Base-by-base conservation (phyloP, 768 basidiomycete genomes). In the Suillus decipiens region DNA sequence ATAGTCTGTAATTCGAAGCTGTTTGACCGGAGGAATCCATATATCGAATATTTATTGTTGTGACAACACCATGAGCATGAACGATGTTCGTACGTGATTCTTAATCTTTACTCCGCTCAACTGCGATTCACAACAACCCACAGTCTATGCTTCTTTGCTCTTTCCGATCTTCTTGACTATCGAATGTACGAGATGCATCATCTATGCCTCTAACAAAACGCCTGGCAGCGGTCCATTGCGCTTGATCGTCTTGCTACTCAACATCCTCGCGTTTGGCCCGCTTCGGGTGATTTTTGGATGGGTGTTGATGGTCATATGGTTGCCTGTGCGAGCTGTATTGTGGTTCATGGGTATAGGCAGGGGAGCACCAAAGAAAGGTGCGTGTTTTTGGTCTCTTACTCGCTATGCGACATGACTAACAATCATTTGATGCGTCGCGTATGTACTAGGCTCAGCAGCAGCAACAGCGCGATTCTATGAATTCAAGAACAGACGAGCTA, bases 341-440 rank as follows among this genome's bases (percentile, higher is more conserved):
- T 69, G 66, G 69, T 0, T 67, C 0, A 64, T 34, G 28, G 72
- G 72, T 0, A 64, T 72, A 5, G 66, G 67, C 19, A 63, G 71
- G 22, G 64, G 60, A 1, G 60, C 54, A 4, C 47, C 61, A 1
- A 59, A 61, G 22, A 67, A 64, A 55, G 64, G 64, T 65, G 22
- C 51, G 61, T 43, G 12, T 37, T 47, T 28, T 28, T 54, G 5
- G 48, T 31, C 15, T 3, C n/a, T 24, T 43, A 15, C 34, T 22
- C 22, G 34, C 5, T n/a, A 11, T 61, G 36, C 36, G 2, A 15
- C 45, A 24, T 42, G 10, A 41, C 34, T 31, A 17, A 42, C 34
- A 24, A 28, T 15, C 34, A 11, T 10, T 17, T 15, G 31, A 33
- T n/a, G 11, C 45, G n/a, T 34, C 14, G 3, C 31, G 41, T 42